phyloP scores from a whole-genome alignment of 1,139 yeast species.

The Pichia terricola region DNA sequence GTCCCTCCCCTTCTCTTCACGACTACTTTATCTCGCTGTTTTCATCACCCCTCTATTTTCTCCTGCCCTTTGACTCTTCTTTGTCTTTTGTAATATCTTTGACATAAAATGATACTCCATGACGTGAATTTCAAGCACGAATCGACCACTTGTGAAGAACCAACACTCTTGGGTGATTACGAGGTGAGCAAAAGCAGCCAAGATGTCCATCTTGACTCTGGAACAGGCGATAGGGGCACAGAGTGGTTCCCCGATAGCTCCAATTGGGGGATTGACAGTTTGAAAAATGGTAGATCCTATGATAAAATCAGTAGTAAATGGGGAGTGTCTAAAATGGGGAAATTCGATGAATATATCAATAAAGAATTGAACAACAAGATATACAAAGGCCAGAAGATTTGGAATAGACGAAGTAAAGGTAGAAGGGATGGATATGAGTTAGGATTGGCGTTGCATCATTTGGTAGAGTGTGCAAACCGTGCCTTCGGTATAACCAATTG shows the following conservation, averaged over 20 bases:
- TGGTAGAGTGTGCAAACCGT: conserved; percentile 49
- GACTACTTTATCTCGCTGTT: background rate
- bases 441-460: conserved; percentile 20
- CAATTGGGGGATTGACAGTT: background rate
- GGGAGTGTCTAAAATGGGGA: background rate
- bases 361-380: background rate
- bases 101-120: background rate
- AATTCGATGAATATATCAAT: conserved; percentile 1
- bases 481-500: conserved; percentile 62
- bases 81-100: background rate
- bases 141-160: background rate
- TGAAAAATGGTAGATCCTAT: background rate
- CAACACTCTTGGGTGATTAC: background rate
- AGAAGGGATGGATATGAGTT: conserved; percentile 5
- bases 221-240: too few species aligned
- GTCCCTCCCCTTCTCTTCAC: background rate
- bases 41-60: background rate
- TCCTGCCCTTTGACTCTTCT: background rate
- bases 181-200: background rate
- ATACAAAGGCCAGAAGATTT: background rate
- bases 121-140: background rate
- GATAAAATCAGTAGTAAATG: background rate
- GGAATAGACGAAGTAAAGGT: background rate
- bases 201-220: too few species aligned
- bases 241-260: conserved; percentile 1